phyloP scores from a whole-genome alignment of 106 monocot species.

The Cymbidium sinense region DNA sequence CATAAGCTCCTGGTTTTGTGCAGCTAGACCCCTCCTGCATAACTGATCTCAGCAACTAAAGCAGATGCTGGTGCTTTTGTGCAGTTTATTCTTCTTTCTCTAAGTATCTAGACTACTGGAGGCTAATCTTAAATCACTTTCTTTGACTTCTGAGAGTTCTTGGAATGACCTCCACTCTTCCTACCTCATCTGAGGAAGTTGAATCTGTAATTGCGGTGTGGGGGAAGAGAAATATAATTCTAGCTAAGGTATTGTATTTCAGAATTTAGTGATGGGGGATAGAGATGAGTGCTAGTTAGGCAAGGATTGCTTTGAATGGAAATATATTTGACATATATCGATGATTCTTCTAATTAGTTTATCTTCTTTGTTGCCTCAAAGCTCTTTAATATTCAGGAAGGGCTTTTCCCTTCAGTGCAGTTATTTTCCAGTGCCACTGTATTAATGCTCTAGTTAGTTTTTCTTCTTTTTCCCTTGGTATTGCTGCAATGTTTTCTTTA shows the following conservation, averaged over 20 bases:
- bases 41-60: slow-evolving; percentile 20
- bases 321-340: no score
- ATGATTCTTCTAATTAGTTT: no score
- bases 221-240: neutral
- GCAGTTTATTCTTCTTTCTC: slow-evolving; percentile 9
- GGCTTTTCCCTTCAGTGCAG: no score
- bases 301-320: neutral
- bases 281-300: neutral
- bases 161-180: slow-evolving; percentile 10
- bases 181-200: slow-evolving; percentile 30
- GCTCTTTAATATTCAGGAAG: no score
- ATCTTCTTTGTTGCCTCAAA: no score
- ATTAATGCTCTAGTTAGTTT: no score
- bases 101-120: neutral
- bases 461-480: no score
- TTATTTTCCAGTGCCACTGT: no score
- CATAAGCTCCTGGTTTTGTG: slow-evolving; percentile 5
- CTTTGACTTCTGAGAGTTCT: neutral
- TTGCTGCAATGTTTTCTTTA: no score
- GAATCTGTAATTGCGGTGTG: neutral
- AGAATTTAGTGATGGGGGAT: neutral
- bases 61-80: slow-evolving; percentile 25
- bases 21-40: neutral
- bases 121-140: neutral
- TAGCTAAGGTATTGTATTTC: no score